A percentile compares a stretch with the other conserved stretches of the same genome.
Conservation (phyloP, 768 basidiomycete species). For the Lyophyllum atratum region DNA sequence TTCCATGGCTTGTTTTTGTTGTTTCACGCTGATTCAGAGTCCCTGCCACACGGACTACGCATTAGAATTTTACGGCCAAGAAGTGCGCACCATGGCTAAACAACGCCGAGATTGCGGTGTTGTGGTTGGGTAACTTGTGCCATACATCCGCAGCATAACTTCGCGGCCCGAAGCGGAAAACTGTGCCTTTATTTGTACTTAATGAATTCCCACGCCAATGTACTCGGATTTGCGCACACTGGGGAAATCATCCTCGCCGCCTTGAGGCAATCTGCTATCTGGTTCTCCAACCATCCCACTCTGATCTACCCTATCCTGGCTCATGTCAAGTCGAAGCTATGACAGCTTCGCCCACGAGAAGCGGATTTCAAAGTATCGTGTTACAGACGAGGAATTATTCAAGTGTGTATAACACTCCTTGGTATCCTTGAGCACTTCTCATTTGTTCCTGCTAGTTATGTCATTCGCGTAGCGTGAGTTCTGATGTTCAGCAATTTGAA, state of each 20-base stretch:
- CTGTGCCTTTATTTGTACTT: background rate
- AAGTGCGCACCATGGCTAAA: too few relatives aligned
- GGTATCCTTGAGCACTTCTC: conserved; percentile 5
- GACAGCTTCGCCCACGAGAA: conserved; percentile 70
- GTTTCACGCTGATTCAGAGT: too few relatives aligned
- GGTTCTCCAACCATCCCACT: conserved; percentile 3
- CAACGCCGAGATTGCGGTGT: too few relatives aligned
- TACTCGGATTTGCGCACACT: background rate
- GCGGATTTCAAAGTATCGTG: conserved; percentile 67
- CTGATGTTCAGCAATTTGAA: background rate
- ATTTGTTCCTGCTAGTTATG: conserved; percentile 54
- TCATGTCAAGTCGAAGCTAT: conserved; percentile 78
- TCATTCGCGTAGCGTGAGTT: conserved; percentile 80
- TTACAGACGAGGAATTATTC: conserved; percentile 82
- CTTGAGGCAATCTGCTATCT: background rate
- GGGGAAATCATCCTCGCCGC: background rate
- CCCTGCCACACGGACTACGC: too few relatives aligned
- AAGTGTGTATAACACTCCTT: conserved; percentile 48
- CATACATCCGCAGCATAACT: too few relatives aligned
- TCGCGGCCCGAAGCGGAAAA: too few relatives aligned
- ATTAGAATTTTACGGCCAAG: too few relatives aligned
- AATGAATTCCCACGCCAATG: conserved; percentile 10
- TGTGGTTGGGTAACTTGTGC: too few relatives aligned
- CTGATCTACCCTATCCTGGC: conserved; percentile 16
- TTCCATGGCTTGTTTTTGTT: too few relatives aligned